phyloP scores from a whole-genome alignment of 768 basidiomycete species.

The Pleurotus djamor region DNA sequence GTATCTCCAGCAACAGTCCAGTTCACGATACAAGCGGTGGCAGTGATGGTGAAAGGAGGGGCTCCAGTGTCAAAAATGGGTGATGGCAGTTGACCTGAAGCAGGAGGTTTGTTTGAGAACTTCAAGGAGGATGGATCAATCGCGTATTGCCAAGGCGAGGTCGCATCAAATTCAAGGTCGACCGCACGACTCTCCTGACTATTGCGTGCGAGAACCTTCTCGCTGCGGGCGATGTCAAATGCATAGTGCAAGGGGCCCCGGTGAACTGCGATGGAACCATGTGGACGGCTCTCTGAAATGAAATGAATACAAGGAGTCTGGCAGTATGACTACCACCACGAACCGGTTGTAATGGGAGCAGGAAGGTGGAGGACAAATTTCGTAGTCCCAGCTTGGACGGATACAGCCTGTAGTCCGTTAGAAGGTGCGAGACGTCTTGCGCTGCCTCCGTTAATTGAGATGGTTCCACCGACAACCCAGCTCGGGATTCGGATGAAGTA shows the following conservation, averaged over 20 bases:
- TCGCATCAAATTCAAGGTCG: conserved; percentile 50
- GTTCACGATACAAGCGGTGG: conserved; percentile 46
- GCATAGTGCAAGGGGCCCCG: conserved; percentile 56
- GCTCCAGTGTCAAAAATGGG: conserved; percentile 48
- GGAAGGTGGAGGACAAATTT: conserved; percentile 43
- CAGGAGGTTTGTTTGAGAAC: conserved; percentile 30
- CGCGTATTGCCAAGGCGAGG: conserved; percentile 48
- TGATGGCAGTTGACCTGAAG: conserved; percentile 35
- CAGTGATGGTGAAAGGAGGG: conserved; percentile 45
- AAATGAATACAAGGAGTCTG: no score
- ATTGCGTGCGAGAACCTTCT: conserved; percentile 38
- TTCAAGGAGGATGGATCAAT: conserved; percentile 45
- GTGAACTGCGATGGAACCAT: conserved; percentile 51
- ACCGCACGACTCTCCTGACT: conserved; percentile 40
- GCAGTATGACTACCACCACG: no score
- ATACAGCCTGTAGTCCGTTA: conserved; percentile 43
- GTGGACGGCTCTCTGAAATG: conserved; percentile 42
- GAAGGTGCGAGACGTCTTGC: conserved; percentile 34
- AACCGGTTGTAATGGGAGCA: conserved; percentile 42
- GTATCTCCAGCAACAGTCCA: conserved; percentile 46
- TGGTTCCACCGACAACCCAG: conserved; percentile 46
- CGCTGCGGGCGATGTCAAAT: conserved; percentile 40
- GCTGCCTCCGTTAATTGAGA: conserved; percentile 35
- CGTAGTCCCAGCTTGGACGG: conserved; percentile 38
- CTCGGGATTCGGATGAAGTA: conserved; percentile 49